Evolutionary conservation across 306 rosid species (phyloP).

Genomic region (Begonia loranthoides): DNA sequence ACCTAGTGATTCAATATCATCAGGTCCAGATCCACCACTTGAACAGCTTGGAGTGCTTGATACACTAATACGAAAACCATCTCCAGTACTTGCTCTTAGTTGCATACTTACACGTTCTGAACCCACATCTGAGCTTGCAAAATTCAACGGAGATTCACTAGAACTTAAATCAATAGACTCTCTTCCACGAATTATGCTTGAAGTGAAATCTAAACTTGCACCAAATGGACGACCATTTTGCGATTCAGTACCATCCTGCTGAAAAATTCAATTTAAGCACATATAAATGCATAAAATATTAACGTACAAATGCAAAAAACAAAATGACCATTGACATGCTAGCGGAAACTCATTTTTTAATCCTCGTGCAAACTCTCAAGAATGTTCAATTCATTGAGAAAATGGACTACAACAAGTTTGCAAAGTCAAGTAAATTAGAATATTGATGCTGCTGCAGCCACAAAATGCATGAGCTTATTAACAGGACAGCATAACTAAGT

Average conservation of each 20-base stretch:
- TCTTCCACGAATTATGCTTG: constrained; percentile 33
- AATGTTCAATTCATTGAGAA: no score
- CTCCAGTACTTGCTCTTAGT: constrained; percentile 55
- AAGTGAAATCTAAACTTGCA: constrained; percentile 38
- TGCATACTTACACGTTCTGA: constrained; percentile 58
- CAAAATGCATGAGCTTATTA: no score
- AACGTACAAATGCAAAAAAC: no score
- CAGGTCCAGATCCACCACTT: constrained; percentile 70
- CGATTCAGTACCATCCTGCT: constrained; percentile 33
- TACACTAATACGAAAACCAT: constrained; percentile 71
- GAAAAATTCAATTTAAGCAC: no score
- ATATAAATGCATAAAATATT: no score
- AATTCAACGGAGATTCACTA: constrained; percentile 28
- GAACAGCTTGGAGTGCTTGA: constrained; percentile 67
- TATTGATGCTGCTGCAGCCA: no score
- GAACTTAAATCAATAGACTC: constrained; percentile 35
- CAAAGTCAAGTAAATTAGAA: no score
- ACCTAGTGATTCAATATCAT: constrained; percentile 91
- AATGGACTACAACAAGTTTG: no score
- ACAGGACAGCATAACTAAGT: no score
- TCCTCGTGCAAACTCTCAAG: no score
- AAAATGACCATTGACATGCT: no score
- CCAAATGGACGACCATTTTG: constrained; percentile 30
- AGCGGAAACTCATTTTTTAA: no score
- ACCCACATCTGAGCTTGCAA: constrained; percentile 49